Conservation (phyloP, 495 filamentous ascomycete genomes). For the Bacidia rubella region DNA sequence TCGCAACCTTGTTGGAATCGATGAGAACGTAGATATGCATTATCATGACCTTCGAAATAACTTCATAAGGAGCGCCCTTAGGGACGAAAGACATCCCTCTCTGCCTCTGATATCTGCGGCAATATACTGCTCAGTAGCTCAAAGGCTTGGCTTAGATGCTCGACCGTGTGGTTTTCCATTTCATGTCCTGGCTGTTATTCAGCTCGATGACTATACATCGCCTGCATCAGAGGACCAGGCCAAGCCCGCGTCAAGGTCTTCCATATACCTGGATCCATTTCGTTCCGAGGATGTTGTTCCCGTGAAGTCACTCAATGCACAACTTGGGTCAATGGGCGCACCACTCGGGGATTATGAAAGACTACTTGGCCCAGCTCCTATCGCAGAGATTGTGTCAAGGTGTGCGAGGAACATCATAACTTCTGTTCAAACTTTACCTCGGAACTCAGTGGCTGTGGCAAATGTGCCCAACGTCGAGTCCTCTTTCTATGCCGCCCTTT, state of each 20-base stretch:
- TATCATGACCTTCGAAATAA: slow-evolving; percentile 75
- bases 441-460: slow-evolving; percentile 12
- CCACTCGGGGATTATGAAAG: slow-evolving; percentile 34
- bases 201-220: slow-evolving; percentile 41
- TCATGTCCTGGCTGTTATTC: slow-evolving; percentile 65
- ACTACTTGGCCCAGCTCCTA: slow-evolving; percentile 46
- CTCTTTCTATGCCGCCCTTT: slow-evolving; percentile 63
- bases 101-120: slow-evolving; percentile 64
- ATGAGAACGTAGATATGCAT: slow-evolving; percentile 38
- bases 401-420: slow-evolving; percentile 69
- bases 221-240: slow-evolving; percentile 47
- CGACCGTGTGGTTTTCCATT: slow-evolving; percentile 62
- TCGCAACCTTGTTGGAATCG: slow-evolving; percentile 55
- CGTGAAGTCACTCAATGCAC: slow-evolving; percentile 39
- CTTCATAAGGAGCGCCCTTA: slow-evolving; percentile 60
- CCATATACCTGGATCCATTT: slow-evolving; percentile 79
- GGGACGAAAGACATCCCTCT: slow-evolving; percentile 49
- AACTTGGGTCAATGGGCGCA: slow-evolving; percentile 50
- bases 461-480: slow-evolving; percentile 41
- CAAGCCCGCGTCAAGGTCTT: slow-evolving; percentile 28
- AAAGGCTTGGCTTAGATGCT: slow-evolving; percentile 53
- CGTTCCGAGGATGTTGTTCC: slow-evolving; percentile 52
- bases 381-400: slow-evolving; percentile 55
- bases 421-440: slow-evolving; percentile 33
- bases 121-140: slow-evolving; percentile 57